phyloP scores from a whole-genome alignment of 2,329 filamentous ascomycete genomes.

The Clarireedia paspali region DNA sequence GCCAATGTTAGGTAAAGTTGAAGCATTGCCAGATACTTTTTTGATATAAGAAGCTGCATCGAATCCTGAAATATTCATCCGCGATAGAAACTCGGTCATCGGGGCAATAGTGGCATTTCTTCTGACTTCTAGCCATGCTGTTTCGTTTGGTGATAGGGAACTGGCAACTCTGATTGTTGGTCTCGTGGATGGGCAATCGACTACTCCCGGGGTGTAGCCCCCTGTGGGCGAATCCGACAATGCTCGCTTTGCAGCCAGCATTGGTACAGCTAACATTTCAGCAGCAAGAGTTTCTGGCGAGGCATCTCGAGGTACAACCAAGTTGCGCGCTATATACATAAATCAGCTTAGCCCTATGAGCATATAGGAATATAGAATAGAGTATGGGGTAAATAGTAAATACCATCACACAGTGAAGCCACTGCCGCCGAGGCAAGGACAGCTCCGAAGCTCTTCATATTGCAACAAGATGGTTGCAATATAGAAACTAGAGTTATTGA shows the following conservation, averaged over 20 bases:
- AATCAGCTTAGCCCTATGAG: neutral
- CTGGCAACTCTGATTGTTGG: constrained; percentile 61
- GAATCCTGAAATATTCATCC: constrained; percentile 69
- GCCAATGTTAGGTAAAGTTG: constrained; percentile 58
- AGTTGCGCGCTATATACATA: neutral
- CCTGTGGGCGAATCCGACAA: constrained; percentile 37
- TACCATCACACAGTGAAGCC: constrained; percentile 7
- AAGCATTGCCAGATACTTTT: constrained; percentile 44
- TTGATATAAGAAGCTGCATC: constrained; percentile 69
- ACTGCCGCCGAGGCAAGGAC: neutral
- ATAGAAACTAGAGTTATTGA: neutral
- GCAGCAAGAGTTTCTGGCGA: constrained; percentile 19
- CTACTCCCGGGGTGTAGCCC: constrained; percentile 62
- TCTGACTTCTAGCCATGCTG: constrained; percentile 63
- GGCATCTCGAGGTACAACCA: constrained; percentile 17
- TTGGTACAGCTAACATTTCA: constrained; percentile 18
- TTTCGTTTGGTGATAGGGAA: constrained; percentile 60
- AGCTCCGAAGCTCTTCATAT: constrained; percentile 3
- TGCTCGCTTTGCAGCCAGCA: constrained; percentile 21
- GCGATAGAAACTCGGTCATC: constrained; percentile 65
- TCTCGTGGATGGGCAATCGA: constrained; percentile 60
- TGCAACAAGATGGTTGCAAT: neutral
- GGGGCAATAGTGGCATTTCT: constrained; percentile 65
- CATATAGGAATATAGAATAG: neutral
- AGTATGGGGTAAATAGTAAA: neutral